phyloP scores from a whole-genome alignment of 257 asterid species.

The Scutellaria galericulata region DNA sequence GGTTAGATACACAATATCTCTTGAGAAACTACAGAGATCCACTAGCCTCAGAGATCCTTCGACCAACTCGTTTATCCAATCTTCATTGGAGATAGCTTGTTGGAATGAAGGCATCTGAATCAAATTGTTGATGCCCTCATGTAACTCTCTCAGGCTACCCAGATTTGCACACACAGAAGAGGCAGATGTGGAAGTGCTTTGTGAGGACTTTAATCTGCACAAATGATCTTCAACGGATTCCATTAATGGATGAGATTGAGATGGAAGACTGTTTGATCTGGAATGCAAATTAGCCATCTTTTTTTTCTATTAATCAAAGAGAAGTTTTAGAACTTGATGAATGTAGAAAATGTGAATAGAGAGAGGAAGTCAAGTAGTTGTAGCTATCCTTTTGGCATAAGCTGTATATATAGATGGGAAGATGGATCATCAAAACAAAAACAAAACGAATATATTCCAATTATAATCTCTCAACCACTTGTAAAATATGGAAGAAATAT shows the following conservation, averaged over 20 bases:
- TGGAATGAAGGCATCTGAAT: constrained; percentile 49
- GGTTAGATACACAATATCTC: constrained; percentile 34
- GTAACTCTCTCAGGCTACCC: constrained; percentile 37
- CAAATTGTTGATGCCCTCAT: background rate
- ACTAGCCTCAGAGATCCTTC: constrained; percentile 46
- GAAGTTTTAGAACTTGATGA: too few species aligned
- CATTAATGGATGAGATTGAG: constrained; percentile 45
- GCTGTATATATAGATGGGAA: too few species aligned
- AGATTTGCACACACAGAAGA: constrained; percentile 38
- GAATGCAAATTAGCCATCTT: too few species aligned
- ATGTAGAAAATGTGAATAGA: too few species aligned
- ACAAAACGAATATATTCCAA: too few species aligned
- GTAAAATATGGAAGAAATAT: too few species aligned
- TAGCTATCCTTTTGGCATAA: too few species aligned
- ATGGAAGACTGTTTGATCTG: constrained; percentile 11
- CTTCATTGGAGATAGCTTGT: constrained; percentile 38
- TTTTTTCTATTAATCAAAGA: too few species aligned
- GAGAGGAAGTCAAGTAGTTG: too few species aligned
- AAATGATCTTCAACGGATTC: constrained; percentile 33
- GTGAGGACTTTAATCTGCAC: constrained; percentile 38
- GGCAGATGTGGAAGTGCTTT: constrained; percentile 29
- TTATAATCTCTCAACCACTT: too few species aligned
- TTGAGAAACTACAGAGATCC: constrained; percentile 43
- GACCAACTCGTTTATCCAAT: constrained; percentile 40
- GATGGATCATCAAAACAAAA: too few species aligned